These are phyloP conservation scores for Aspergillus homomorphus DNA, from an alignment of 495 filamentous ascomycete genomes.

Conservation along the genomic window DNA sequence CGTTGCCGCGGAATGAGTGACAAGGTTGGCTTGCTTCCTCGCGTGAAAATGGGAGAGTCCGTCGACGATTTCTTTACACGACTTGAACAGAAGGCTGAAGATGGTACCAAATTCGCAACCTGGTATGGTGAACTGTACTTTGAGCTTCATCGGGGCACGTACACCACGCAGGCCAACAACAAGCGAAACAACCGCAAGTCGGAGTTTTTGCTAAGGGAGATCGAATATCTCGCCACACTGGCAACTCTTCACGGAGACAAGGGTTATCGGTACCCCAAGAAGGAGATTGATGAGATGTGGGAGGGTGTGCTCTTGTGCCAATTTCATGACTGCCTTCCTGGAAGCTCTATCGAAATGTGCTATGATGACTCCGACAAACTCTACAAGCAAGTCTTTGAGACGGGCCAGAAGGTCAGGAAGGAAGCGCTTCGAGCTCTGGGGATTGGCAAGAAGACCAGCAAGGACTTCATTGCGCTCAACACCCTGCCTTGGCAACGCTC, in stretches of 20 bases:
- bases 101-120: constrained; percentile 78
- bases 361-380: constrained; percentile 90
- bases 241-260: constrained; percentile 64
- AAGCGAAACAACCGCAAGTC: constrained; percentile 88
- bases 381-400: constrained; percentile 79
- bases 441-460: constrained; percentile 39
- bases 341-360: constrained; percentile 95
- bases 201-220: constrained; percentile 77
- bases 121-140: constrained; percentile 99
- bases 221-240: constrained; percentile 85
- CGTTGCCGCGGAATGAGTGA: constrained; percentile 94
- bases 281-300: constrained; percentile 91
- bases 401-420: constrained; percentile 65
- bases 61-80: constrained; percentile 95
- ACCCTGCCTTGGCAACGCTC: constrained; percentile 79
- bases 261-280: constrained; percentile 85
- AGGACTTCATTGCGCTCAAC: constrained; percentile 60
- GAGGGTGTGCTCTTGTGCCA: constrained; percentile 82
- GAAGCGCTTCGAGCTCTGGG: constrained; percentile 67
- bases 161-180: constrained; percentile 96
- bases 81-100: constrained; percentile 67
- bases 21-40: constrained; percentile 74
- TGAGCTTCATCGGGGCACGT: constrained; percentile 92
- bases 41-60: constrained; percentile 83
- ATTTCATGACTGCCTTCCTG: constrained; percentile 95